Conservation (phyloP, 2,329 filamentous ascomycete species). For the Alternaria metachromatica region DNA sequence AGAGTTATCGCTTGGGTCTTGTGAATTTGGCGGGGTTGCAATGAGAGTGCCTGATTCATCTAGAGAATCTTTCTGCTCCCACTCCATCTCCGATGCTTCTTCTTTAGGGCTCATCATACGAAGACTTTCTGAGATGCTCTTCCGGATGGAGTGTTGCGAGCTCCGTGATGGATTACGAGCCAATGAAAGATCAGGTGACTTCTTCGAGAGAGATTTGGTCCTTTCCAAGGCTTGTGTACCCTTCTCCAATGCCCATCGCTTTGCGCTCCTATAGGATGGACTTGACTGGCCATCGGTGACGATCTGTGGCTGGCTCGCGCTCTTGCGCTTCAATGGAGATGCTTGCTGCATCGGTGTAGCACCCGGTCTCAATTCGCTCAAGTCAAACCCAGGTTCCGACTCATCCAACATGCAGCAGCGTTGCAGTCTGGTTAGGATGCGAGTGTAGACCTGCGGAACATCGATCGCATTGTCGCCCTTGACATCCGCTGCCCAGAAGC, state of each 20-base stretch:
- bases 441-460: conserved; percentile 43
- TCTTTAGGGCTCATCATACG: conserved; percentile 40
- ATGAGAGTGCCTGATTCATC: conserved; percentile 39
- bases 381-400: conserved; percentile 41
- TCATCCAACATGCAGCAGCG: conserved; percentile 50
- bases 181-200: conserved; percentile 36
- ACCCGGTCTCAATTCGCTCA: conserved; percentile 33
- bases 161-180: conserved; percentile 39
- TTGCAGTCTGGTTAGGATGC: conserved; percentile 55
- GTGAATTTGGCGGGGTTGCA: conserved; percentile 36
- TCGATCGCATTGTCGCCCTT: conserved; percentile 41
- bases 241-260: conserved; percentile 46
- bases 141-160: conserved; percentile 44
- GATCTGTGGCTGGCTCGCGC: conserved; percentile 31
- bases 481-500: conserved; percentile 71
- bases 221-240: conserved; percentile 44
- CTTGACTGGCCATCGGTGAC: conserved; percentile 35
- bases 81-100: conserved; percentile 38
- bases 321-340: conserved; percentile 43
- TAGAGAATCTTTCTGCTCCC: conserved; percentile 34
- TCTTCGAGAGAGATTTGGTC: conserved; percentile 41
- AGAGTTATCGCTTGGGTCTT: conserved; percentile 34
- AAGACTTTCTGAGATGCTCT: conserved; percentile 42
- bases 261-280: conserved; percentile 45
- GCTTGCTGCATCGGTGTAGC: conserved; percentile 27